phyloP scores from a whole-genome alignment of 1,284 basidiomycete species.

The Puccinia hordei region DNA sequence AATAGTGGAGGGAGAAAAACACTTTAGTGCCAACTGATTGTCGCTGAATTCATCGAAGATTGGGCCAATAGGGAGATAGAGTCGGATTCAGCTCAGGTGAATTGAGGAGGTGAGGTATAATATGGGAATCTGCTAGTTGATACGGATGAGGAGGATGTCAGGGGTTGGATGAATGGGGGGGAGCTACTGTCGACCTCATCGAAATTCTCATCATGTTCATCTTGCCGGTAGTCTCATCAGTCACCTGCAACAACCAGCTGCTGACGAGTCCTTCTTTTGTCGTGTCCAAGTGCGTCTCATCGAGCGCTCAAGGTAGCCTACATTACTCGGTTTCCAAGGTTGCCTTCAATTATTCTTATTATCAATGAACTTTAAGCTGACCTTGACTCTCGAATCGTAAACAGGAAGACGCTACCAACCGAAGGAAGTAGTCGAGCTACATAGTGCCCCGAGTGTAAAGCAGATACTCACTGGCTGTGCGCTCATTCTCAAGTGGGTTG shows the following conservation, averaged over 20 bases:
- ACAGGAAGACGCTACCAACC: not conserved
- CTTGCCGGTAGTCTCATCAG: not conserved
- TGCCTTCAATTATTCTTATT: not conserved
- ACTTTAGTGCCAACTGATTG: not conserved
- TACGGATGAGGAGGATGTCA: not conserved
- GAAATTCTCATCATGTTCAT: not conserved
- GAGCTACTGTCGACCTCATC: not conserved
- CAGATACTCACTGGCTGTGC: no score
- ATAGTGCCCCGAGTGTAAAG: not conserved
- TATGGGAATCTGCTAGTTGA: not conserved
- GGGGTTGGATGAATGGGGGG: not conserved
- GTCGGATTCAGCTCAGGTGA: not conserved
- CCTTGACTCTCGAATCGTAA: not conserved
- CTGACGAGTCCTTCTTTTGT: not conserved
- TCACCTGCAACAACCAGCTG: not conserved
- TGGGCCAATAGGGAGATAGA: not conserved
- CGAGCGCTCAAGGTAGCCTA: not conserved
- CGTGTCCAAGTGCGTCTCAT: not conserved
- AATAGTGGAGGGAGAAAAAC: not conserved
- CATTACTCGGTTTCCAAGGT: conserved; percentile 1
- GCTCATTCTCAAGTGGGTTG: no score
- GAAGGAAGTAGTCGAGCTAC: not conserved
- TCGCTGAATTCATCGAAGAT: not conserved
- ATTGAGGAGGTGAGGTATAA: not conserved
- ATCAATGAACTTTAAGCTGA: not conserved